Evolutionary conservation across 2,329 filamentous ascomycete genomes (phyloP).

Genomic region (Neofusicoccum ribis): DNA sequence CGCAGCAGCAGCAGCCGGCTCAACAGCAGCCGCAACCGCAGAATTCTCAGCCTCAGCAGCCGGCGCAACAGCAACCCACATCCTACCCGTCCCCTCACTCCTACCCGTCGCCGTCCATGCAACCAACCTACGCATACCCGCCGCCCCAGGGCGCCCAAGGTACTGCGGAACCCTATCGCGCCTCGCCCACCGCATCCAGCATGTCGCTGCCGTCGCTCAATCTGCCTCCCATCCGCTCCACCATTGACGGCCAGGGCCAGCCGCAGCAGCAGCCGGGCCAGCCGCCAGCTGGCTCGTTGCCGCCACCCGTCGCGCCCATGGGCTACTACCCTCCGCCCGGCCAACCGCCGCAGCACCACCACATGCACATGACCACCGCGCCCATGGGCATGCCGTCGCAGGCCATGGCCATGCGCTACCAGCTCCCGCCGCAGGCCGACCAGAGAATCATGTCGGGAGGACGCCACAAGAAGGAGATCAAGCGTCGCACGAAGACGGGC

Average conservation of each 20-base stretch:
- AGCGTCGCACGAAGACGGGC: constrained; percentile 73
- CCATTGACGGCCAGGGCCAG: constrained; percentile 44
- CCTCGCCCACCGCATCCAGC: constrained; percentile 46
- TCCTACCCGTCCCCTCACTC: constrained; percentile 51
- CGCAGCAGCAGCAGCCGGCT: constrained; percentile 15
- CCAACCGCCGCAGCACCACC: constrained; percentile 30
- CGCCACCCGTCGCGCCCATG: constrained; percentile 55
- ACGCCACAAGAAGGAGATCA: constrained; percentile 72
- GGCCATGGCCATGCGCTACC: constrained; percentile 53
- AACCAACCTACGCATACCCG: constrained; percentile 52
- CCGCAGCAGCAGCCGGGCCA: constrained; percentile 27
- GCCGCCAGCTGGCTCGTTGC: constrained; percentile 48
- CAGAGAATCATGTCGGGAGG: constrained; percentile 60
- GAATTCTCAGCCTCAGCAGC: constrained; percentile 18
- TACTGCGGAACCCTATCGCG: constrained; percentile 46
- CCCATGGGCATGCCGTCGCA: constrained; percentile 50
- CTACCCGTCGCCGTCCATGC: constrained; percentile 53
- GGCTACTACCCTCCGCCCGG: constrained; percentile 52
- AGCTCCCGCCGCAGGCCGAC: constrained; percentile 54
- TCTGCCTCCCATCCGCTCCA: constrained; percentile 53
- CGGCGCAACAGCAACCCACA: constrained; percentile 26
- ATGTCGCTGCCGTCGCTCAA: constrained; percentile 48
- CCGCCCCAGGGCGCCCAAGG: constrained; percentile 39
- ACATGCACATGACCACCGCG: constrained; percentile 25
- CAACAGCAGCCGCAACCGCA: constrained; percentile 20